phyloP scores from a whole-genome alignment of 495 filamentous ascomycete species.

The Terfezia boudieri region DNA sequence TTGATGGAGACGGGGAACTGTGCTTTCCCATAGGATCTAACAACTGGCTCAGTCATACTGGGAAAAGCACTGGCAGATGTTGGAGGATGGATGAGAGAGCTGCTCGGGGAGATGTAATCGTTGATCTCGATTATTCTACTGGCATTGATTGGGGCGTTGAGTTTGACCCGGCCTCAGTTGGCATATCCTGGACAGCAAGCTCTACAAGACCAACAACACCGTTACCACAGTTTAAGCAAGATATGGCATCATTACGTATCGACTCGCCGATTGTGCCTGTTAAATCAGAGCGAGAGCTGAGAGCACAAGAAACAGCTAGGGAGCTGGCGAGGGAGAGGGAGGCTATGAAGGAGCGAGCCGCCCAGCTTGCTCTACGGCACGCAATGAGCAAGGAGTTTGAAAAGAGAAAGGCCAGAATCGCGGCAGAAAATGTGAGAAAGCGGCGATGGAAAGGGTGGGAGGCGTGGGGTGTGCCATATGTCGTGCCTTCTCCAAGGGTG shows the following conservation, averaged over 20 bases:
- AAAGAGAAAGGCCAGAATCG: background rate
- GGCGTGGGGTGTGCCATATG: background rate
- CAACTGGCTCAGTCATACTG: background rate
- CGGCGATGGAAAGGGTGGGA: background rate
- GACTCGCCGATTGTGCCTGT: background rate
- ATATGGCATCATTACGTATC: background rate
- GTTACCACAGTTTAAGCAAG: background rate
- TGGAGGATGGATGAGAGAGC: background rate
- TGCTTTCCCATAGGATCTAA: background rate
- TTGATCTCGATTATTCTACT: background rate
- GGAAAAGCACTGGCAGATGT: background rate
- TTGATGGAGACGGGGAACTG: background rate
- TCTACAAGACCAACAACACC: background rate
- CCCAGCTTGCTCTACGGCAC: background rate
- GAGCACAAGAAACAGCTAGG: background rate
- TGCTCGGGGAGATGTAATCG: background rate
- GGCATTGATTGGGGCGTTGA: background rate
- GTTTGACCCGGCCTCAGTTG: background rate
- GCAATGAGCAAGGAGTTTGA: background rate
- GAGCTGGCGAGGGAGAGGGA: background rate
- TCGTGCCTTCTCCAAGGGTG: background rate
- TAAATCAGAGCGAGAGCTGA: background rate
- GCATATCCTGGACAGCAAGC: background rate
- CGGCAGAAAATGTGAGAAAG: background rate
- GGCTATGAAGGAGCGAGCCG: background rate